A percentile compares a stretch with the other conserved stretches of the same genome.
These are phyloP conservation scores for Pharus latifolius DNA, from an alignment of 176 grass and related monocot species.

Conservation along the genomic window DNA sequence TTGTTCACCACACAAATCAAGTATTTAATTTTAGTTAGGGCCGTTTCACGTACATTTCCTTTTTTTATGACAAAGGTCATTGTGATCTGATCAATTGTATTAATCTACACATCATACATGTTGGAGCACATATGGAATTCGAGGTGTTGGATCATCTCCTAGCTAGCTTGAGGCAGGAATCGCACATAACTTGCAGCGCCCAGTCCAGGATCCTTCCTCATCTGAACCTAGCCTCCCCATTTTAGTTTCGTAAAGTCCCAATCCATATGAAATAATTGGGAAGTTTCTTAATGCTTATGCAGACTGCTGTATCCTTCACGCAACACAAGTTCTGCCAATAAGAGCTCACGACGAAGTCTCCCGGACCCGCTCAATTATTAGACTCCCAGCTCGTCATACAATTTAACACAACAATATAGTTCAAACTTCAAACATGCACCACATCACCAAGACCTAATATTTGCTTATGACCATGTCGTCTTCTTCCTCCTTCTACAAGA, in stretches of 20 bases:
- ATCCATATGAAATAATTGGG: no score
- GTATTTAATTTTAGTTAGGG: no score
- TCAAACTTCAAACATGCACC: neutral
- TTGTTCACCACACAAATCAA: no score
- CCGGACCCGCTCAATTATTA: neutral
- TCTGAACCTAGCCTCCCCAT: neutral
- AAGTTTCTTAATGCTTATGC: neutral
- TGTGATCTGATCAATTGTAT: no score
- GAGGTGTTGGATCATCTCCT: no score
- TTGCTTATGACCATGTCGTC: conserved; percentile 14
- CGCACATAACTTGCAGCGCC: no score
- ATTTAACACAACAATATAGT: neutral
- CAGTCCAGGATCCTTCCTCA: neutral
- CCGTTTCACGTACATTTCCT: no score
- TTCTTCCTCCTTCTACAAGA: conserved; percentile 30
- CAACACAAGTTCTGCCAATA: neutral
- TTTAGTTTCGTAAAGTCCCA: neutral
- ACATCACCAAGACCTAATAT: neutral
- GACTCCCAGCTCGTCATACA: neutral
- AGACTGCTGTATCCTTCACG: neutral
- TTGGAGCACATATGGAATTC: no score
- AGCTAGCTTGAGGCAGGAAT: no score
- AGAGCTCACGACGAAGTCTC: neutral
- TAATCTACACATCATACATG: no score
- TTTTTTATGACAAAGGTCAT: no score